These are phyloP conservation scores for Hypoxylon rickii DNA, from an alignment of 495 filamentous ascomycete genomes.

Conservation along the genomic window DNA sequence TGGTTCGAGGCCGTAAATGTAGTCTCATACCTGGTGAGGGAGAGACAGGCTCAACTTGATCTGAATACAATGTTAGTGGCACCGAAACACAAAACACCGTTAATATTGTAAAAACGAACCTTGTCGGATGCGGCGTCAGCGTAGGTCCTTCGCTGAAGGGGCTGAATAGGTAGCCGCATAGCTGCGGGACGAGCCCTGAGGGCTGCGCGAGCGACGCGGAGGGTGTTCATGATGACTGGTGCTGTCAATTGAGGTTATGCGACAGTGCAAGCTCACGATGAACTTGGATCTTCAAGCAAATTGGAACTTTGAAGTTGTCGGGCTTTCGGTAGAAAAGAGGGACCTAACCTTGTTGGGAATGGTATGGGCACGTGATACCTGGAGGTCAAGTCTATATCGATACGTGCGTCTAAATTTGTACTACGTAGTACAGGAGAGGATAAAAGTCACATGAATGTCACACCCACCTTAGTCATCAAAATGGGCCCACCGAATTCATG, in stretches of 20 bases:
- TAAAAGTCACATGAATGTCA: conserved; percentile 5
- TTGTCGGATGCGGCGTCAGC: conserved; percentile 89
- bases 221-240: conserved; percentile 78
- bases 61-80: conserved; percentile 57
- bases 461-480: conserved; percentile 22
- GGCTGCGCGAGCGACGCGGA: conserved; percentile 87
- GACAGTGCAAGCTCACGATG: conserved; percentile 40
- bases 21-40: conserved; percentile 87
- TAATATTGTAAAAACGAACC: conserved; percentile 43
- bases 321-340: conserved; percentile 41
- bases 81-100: not conserved
- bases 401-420: too few species aligned
- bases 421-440: too few species aligned
- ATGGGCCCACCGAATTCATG: too few species aligned
- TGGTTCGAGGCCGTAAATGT: not conserved
- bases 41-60: conserved; percentile 97
- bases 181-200: conserved; percentile 75
- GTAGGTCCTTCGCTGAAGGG: conserved; percentile 83
- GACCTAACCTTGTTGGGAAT: conserved; percentile 24
- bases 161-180: conserved; percentile 70
- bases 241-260: conserved; percentile 53
- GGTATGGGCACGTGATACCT: conserved; percentile 27
- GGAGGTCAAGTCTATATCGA: too few species aligned
- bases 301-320: conserved; percentile 43
- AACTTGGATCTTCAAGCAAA: conserved; percentile 43